Conservation (phyloP, 2,329 filamentous ascomycete genomes). For the Cytospora mali region DNA sequence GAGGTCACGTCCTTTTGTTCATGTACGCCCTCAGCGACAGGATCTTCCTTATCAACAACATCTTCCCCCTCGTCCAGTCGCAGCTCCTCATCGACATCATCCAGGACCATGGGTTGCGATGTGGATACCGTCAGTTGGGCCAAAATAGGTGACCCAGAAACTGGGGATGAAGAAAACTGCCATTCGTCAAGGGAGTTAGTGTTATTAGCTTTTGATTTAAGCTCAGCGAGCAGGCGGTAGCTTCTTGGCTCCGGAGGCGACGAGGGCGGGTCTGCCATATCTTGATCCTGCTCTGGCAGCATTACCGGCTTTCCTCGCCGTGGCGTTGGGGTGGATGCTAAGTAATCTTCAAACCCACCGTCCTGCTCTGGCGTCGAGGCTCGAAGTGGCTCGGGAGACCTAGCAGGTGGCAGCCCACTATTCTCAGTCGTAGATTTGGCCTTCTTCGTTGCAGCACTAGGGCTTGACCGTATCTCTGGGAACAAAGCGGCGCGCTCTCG, state of each 20-base stretch:
- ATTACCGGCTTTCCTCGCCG: slow-evolving; percentile 55
- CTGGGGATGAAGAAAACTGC: slow-evolving; percentile 59
- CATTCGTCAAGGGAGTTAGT: slow-evolving; percentile 48
- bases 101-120: slow-evolving; percentile 31
- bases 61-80: slow-evolving; percentile 28
- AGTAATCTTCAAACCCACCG: slow-evolving; percentile 51
- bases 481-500: slow-evolving; percentile 68
- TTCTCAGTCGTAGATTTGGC: slow-evolving; percentile 4
- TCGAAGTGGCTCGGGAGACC: slow-evolving; percentile 30
- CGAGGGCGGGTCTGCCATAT: slow-evolving; percentile 56
- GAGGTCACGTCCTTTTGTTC: slow-evolving; percentile 7
- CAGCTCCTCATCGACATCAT: slow-evolving; percentile 30
- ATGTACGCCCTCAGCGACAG: not conserved
- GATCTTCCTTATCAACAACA: not conserved
- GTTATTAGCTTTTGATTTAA: slow-evolving; percentile 51
- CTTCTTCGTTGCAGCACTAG: slow-evolving; percentile 31
- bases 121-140: slow-evolving; percentile 35
- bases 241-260: slow-evolving; percentile 60
- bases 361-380: slow-evolving; percentile 51
- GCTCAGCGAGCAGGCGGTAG: slow-evolving; percentile 55
- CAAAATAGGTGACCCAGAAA: slow-evolving; percentile 52
- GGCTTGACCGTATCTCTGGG: slow-evolving; percentile 64
- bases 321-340: slow-evolving; percentile 64
- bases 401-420: slow-evolving; percentile 1
- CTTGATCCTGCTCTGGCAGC: slow-evolving; percentile 49